A percentile compares a stretch with the other conserved stretches of the same genome.
These are phyloP conservation scores for Penicillium angulare DNA, from an alignment of 495 filamentous ascomycete species.

Conservation along the genomic window DNA sequence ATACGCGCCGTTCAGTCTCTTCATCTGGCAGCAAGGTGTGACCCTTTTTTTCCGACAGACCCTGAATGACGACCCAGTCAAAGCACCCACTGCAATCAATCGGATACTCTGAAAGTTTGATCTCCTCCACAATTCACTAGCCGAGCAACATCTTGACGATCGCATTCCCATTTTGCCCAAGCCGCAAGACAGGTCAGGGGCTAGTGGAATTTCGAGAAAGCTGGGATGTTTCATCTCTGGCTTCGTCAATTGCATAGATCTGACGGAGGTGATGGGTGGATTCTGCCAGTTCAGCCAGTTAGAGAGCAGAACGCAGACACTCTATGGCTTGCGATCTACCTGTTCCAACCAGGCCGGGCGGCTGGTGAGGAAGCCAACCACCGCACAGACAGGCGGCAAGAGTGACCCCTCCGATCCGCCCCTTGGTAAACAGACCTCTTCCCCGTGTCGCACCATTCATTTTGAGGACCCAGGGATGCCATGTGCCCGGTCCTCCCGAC, in stretches of 20 bases:
- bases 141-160: constrained; percentile 2
- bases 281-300: constrained; percentile 16
- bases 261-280: constrained; percentile 11
- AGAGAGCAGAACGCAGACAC: constrained; percentile 3
- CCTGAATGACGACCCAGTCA: constrained; percentile 9
- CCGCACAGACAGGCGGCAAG: constrained; percentile 10
- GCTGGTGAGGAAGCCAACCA: constrained; percentile 22
- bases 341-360: constrained; percentile 10
- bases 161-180: constrained; percentile 2
- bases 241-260: neutral
- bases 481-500: constrained; percentile 6
- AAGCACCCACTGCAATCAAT: constrained; percentile 20
- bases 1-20: constrained; percentile 5
- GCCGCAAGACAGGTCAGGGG: constrained; percentile 8
- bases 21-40: neutral
- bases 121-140: constrained; percentile 9
- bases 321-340: constrained; percentile 10
- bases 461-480: neutral
- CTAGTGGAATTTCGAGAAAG: constrained; percentile 8
- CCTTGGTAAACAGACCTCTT: neutral
- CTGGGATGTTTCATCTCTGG: constrained; percentile 23
- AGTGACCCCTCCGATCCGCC: neutral
- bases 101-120: constrained; percentile 21
- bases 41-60: neutral
- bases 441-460: constrained; percentile 14